Base-by-base conservation (phyloP, 1,284 basidiomycete species). In the Ganoderma sp. region DNA sequence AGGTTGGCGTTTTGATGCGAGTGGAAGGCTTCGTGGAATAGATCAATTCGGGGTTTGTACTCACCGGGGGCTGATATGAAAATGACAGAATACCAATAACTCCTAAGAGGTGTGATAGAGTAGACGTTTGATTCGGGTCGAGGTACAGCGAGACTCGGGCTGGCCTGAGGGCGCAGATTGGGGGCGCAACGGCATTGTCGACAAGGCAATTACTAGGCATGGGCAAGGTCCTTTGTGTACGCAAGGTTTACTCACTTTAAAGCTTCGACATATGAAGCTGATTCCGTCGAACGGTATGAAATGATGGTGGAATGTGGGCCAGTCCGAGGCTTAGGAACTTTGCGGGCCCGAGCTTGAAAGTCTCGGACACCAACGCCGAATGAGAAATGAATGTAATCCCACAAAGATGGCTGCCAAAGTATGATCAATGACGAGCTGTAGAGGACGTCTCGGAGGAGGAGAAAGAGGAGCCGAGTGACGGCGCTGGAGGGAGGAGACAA, bases 21-120 rank as follows among this genome's bases (percentile, higher is more conserved):
- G 37, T 42, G 67, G 43, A 56, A 34, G 41, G 6, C 67, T 50
- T 63, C 37, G 34, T n/a, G 4, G 19, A 37, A 28, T 25, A 39
- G 59, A 22, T 43, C 10, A 37, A 4, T 45, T 32, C 59, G 59
- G 63, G 17, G 63, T 45, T 61, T 57, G 32, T 32, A 61, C 59
- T 61, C 52, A 61, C 67, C 63, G 63, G 63, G 57, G 52, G 41
- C 10, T 25, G 48, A 52, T 19, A 28, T n/a, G 34, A 45, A 15
- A 19, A 17, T 22, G 37, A n/a, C 17, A 15, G 32, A 22, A 34
- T 39, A n/a, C 7, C 56, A 39, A 58, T 22, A 17, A 34, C 28
- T 32, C 17, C 15, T 17, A 19, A 34, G 28, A 56, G 52, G 19
- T 56, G 52, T 17, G 32, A 34, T 34, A 52, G 2, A 22, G 48